Base-by-base conservation (phyloP, 768 basidiomycete species). In the Suillus alpinus region DNA sequence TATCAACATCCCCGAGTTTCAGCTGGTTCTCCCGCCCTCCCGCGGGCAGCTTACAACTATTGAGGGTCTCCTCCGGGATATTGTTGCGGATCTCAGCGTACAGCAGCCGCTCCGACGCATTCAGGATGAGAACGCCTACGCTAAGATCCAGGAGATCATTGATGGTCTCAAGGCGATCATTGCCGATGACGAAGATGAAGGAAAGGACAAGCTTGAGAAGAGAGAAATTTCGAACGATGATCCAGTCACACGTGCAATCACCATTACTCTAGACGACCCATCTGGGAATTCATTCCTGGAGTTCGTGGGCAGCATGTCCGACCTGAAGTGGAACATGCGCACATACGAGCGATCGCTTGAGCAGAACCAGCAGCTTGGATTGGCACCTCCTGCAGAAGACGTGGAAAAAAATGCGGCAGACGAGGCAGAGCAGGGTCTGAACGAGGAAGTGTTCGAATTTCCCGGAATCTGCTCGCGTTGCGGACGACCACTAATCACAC, bases 271-370 rank as follows among this genome's bases (percentile, higher is more conserved):
- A 20, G 94, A 98, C 68, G 97, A 99, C 70, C 95, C 95, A 1
- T 80, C 94, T 1, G 97, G 97, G 7, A 95, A 96, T 75, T 95
- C 94, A n/a, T 98, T 95, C 79, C 80, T 97, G 73, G 94, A 97
- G 76, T 95, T 96, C 69, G 67, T 85, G 3, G 95, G 84, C 10
- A 89, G 86, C 59, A 92, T 93, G 80, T 80, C 88, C 4, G 97
- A 99, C 72, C 89, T 95, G 1, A 92, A 94, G 70, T 99, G 97
- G 97, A 88, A 86, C 67, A 78, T 96, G 76, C 80, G 88, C 60
- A 89, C 86, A 12, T 98, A 95, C 69, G 81, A 82, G 44, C 82
- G 97, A 50, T 89, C 91, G 0, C 71, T 82, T 4, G 81, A 93
- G 60, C 95, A 98, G 71, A 95, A 96, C 66, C 78, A 89, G 50